Conservation (phyloP, 2,329 filamentous ascomycete species). For the Xylaria sp. region DNA sequence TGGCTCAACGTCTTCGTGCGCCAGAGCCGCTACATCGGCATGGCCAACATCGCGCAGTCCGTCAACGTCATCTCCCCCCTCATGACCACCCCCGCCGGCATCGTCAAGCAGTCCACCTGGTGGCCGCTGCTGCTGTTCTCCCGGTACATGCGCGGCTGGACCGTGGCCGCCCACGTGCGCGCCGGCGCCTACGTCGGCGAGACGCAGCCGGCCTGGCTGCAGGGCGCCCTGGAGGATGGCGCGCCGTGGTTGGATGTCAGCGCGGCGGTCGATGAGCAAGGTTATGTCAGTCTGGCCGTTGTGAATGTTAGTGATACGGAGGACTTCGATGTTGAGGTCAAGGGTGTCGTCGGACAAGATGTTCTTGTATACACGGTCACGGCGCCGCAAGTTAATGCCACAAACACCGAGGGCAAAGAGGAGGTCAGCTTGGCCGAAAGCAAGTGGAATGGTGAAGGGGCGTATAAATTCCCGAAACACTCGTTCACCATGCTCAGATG, state of each 20-base stretch:
- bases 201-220: slow-evolving; percentile 70
- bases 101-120: slow-evolving; percentile 76
- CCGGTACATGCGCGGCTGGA: slow-evolving; percentile 75
- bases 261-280: slow-evolving; percentile 62
- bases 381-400: slow-evolving; percentile 59
- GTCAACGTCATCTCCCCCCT: slow-evolving; percentile 80
- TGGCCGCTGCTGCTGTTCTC: slow-evolving; percentile 74
- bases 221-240: slow-evolving; percentile 59
- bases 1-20: slow-evolving; percentile 80
- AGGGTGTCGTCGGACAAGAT: slow-evolving; percentile 56
- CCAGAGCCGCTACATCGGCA: slow-evolving; percentile 63
- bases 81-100: slow-evolving; percentile 69
- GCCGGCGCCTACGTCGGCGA: slow-evolving; percentile 68
- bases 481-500: slow-evolving; percentile 71
- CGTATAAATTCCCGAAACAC: slow-evolving; percentile 70
- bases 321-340: slow-evolving; percentile 64
- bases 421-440: slow-evolving; percentile 66
- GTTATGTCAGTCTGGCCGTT: slow-evolving; percentile 69
- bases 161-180: slow-evolving; percentile 68
- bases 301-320: slow-evolving; percentile 72
- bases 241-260: slow-evolving; percentile 75
- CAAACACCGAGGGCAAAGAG: slow-evolving; percentile 67
- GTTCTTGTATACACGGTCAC: slow-evolving; percentile 69
- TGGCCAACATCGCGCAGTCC: slow-evolving; percentile 79
- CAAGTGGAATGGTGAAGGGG: slow-evolving; percentile 67